Percentiles rank a stretch among this genome's conserved stretches.
Evolutionary conservation across 768 basidiomycete genomes (phyloP).

Genomic region (Stropharia rugosoannulata): DNA sequence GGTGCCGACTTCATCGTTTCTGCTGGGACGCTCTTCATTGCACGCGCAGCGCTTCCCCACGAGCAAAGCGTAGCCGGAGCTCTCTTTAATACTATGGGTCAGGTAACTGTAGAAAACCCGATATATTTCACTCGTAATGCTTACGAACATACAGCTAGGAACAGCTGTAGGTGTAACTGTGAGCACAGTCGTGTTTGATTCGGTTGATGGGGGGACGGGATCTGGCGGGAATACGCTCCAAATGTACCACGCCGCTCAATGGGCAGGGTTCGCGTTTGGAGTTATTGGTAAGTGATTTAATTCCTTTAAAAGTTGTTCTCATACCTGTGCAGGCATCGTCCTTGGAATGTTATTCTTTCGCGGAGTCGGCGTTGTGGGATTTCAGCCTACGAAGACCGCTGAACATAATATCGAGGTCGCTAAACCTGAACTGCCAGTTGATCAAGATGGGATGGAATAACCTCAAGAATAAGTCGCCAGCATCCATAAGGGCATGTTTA

Average conservation of each 20-base stretch:
- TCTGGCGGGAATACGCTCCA: neutral
- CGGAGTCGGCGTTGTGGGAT: neutral
- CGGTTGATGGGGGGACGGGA: neutral
- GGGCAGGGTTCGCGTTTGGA: constrained; percentile 3
- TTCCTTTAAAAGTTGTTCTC: neutral
- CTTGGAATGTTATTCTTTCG: neutral
- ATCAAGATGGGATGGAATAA: too few species aligned
- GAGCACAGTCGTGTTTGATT: neutral
- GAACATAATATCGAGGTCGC: too few species aligned
- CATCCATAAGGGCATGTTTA: too few species aligned
- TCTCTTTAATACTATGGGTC: constrained; percentile 4
- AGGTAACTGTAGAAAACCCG: neutral
- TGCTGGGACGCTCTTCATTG: constrained; percentile 73
- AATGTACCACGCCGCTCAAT: constrained; percentile 2
- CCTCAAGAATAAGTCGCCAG: too few species aligned
- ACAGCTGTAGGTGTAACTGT: constrained; percentile 3
- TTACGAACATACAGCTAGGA: neutral
- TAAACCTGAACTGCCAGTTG: too few species aligned
- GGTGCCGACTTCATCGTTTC: constrained; percentile 83
- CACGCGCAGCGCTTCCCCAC: constrained; percentile 60
- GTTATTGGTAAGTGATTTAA: constrained; percentile 1
- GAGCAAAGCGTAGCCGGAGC: constrained; percentile 80
- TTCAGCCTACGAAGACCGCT: neutral
- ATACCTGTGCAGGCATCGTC: neutral
- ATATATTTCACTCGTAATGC: neutral